Evolutionary conservation across 2,329 filamentous ascomycete genomes (phyloP).

Genomic region (Alternaria postmessia): DNA sequence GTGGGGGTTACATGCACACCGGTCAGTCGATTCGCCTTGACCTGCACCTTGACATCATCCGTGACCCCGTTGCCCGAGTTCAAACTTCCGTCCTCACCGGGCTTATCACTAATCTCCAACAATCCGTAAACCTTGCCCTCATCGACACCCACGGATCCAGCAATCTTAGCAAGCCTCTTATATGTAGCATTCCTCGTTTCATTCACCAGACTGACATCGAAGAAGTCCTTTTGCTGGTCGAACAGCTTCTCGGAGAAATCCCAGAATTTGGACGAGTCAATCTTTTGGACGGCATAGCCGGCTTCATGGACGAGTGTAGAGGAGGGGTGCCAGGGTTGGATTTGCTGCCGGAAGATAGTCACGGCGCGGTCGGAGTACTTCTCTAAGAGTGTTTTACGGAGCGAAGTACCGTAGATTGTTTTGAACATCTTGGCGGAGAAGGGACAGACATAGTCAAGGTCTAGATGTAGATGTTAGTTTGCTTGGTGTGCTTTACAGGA

Average conservation of each 20-base stretch:
- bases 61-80: slow-evolving; percentile 86
- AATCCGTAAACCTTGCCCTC: slow-evolving; percentile 73
- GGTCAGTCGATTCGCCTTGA: slow-evolving; percentile 79
- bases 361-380: slow-evolving; percentile 69
- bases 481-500: not conserved
- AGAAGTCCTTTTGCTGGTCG: slow-evolving; percentile 76
- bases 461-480: slow-evolving; percentile 43
- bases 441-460: slow-evolving; percentile 92
- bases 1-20: slow-evolving; percentile 93
- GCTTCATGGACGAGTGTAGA: slow-evolving; percentile 77
- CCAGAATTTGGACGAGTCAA: slow-evolving; percentile 79
- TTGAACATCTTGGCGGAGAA: slow-evolving; percentile 78
- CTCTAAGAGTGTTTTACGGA: slow-evolving; percentile 72
- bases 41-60: slow-evolving; percentile 81
- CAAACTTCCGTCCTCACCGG: slow-evolving; percentile 70
- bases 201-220: slow-evolving; percentile 83
- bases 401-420: slow-evolving; percentile 69
- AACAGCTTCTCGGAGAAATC: slow-evolving; percentile 76
- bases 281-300: slow-evolving; percentile 77
- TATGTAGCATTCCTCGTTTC: slow-evolving; percentile 89
- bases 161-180: slow-evolving; percentile 77
- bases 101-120: slow-evolving; percentile 73
- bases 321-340: slow-evolving; percentile 95
- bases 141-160: slow-evolving; percentile 71
- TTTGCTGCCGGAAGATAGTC: slow-evolving; percentile 87